phyloP scores from a whole-genome alignment of 495 filamentous ascomycete species.

The Pyrenopolyporus hunteri region DNA sequence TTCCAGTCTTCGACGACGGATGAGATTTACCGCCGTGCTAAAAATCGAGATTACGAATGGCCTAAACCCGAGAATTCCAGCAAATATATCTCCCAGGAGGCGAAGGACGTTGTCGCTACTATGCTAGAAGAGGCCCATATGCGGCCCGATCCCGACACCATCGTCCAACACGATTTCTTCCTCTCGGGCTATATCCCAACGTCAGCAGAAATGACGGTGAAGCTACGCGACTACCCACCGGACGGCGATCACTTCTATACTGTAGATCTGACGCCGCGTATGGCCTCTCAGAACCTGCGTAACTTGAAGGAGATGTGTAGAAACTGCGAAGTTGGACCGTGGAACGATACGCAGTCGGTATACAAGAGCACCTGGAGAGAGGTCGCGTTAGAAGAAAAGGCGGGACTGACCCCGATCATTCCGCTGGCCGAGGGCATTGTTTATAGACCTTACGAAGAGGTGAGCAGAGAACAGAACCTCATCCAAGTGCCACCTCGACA shows the following conservation, averaged over 20 bases:
- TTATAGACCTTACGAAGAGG: slow-evolving; percentile 63
- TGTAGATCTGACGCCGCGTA: slow-evolving; percentile 30
- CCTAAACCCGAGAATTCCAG: slow-evolving; percentile 59
- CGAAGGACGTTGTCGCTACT: slow-evolving; percentile 77
- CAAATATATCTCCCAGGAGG: slow-evolving; percentile 62
- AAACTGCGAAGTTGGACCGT: slow-evolving; percentile 58
- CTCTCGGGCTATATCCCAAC: slow-evolving; percentile 64
- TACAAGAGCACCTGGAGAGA: slow-evolving; percentile 70
- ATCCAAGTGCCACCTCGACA: slow-evolving; percentile 35
- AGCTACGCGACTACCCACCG: slow-evolving; percentile 57
- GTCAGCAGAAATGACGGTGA: slow-evolving; percentile 55
- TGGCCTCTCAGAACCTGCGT: slow-evolving; percentile 42
- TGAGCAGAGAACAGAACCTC: slow-evolving; percentile 40
- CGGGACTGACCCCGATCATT: slow-evolving; percentile 70
- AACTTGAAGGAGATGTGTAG: slow-evolving; percentile 51
- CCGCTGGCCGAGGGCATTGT: slow-evolving; percentile 72
- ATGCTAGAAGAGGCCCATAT: slow-evolving; percentile 76
- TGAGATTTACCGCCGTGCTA: slow-evolving; percentile 81
- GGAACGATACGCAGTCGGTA: slow-evolving; percentile 46
- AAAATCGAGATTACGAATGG: slow-evolving; percentile 77
- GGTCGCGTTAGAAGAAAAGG: slow-evolving; percentile 71
- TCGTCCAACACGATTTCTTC: slow-evolving; percentile 85
- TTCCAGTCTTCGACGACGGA: slow-evolving; percentile 87
- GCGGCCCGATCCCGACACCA: slow-evolving; percentile 77
- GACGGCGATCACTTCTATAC: slow-evolving; percentile 52